Evolutionary conservation across 2,329 filamentous ascomycete genomes (phyloP).

Genomic region (Fusarium pseudograminearum): DNA sequence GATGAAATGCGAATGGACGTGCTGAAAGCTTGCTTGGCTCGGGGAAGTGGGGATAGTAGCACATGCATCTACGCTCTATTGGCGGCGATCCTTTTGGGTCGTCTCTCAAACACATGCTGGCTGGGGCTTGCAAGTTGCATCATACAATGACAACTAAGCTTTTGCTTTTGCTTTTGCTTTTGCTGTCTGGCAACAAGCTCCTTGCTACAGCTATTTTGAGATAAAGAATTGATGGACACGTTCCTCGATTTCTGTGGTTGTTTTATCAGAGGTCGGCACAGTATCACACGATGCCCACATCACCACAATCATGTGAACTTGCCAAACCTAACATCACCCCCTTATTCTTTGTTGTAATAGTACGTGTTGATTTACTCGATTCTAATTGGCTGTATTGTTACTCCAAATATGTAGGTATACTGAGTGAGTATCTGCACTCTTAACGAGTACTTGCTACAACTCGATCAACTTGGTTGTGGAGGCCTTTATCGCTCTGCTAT

Average conservation of each 20-base stretch:
- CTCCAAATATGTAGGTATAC: not conserved
- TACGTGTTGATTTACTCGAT: slow-evolving; percentile 11
- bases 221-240: not conserved
- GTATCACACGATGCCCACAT: slow-evolving; percentile 9
- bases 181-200: not conserved
- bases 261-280: not conserved
- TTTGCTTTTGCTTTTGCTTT: not conserved
- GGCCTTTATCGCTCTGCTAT: not conserved
- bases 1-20: slow-evolving; percentile 34
- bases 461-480: not conserved
- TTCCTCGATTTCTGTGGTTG: not conserved
- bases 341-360: not conserved
- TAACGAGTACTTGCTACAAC: not conserved
- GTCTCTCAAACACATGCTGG: not conserved
- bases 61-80: slow-evolving; percentile 16
- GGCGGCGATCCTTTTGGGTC: not conserved
- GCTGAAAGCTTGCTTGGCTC: slow-evolving; percentile 40
- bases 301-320: slow-evolving; percentile 20
- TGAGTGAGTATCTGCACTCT: not conserved
- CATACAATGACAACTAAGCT: not conserved
- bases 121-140: too few species aligned
- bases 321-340: not conserved
- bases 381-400: slow-evolving; percentile 11
- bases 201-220: not conserved
- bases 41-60: slow-evolving; percentile 31